These are phyloP conservation scores for Haplographium delicatum DNA, from an alignment of 495 filamentous ascomycete genomes.

Conservation along the genomic window DNA sequence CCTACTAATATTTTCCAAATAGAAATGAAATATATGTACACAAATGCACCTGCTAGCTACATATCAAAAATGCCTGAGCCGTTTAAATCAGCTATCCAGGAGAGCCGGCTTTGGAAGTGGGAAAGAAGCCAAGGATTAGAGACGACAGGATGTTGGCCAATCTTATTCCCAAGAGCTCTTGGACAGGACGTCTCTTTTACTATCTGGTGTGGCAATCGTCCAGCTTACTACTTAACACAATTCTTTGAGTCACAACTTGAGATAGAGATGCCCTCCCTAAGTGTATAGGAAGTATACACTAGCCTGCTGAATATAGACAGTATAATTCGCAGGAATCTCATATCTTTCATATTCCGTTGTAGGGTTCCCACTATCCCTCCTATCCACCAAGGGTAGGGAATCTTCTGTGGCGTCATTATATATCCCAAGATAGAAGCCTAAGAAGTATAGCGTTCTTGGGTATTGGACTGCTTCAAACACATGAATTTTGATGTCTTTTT, in stretches of 20 bases:
- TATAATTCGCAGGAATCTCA: constrained; percentile 13
- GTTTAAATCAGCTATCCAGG: constrained; percentile 11
- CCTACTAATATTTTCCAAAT: constrained; percentile 12
- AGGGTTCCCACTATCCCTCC: too few species aligned
- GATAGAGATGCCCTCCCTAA: constrained; percentile 14
- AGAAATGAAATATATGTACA: constrained; percentile 19
- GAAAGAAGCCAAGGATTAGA: constrained; percentile 14
- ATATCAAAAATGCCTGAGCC: constrained; percentile 18
- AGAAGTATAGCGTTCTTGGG: constrained; percentile 15
- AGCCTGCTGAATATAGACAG: constrained; percentile 10
- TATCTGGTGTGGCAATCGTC: constrained; percentile 8
- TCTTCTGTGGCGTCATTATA: constrained; percentile 7
- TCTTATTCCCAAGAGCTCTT: constrained; percentile 11
- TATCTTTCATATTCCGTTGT: constrained; percentile 3
- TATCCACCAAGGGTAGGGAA: not conserved
- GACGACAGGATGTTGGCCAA: constrained; percentile 18
- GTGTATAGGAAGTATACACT: constrained; percentile 10
- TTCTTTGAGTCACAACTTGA: constrained; percentile 12
- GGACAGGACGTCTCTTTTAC: constrained; percentile 16
- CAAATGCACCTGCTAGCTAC: constrained; percentile 17
- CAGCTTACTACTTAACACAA: constrained; percentile 6
- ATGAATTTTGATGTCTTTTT: not conserved
- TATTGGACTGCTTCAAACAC: constrained; percentile 4
- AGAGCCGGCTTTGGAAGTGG: constrained; percentile 17
- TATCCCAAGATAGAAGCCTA: constrained; percentile 15